A percentile compares a stretch with the other conserved stretches of the same genome.
These are phyloP conservation scores for Eutypa lata DNA, from an alignment of 2,329 filamentous ascomycete genomes.

Conservation along the genomic window DNA sequence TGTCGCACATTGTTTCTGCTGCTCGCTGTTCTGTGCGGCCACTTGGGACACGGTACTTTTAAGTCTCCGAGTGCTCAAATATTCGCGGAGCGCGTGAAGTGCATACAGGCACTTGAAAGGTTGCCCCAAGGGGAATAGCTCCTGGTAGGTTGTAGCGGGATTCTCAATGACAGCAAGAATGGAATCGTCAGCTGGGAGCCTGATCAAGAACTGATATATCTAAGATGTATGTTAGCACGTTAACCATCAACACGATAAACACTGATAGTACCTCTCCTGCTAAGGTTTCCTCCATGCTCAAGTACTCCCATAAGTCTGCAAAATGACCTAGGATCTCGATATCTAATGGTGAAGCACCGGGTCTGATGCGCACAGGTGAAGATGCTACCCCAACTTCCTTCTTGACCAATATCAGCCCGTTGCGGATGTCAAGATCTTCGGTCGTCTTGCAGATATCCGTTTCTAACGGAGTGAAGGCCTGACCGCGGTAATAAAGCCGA, in stretches of 20 bases:
- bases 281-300: constrained; percentile 69
- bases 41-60: constrained; percentile 23
- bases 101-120: constrained; percentile 75
- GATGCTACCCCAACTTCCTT: constrained; percentile 47
- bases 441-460: constrained; percentile 59
- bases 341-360: constrained; percentile 63
- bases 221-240: constrained; percentile 25
- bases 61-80: constrained; percentile 44
- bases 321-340: constrained; percentile 79
- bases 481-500: constrained; percentile 67
- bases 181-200: constrained; percentile 65
- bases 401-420: constrained; percentile 65
- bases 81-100: constrained; percentile 62
- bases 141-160: constrained; percentile 47
- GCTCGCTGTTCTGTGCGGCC: constrained; percentile 18
- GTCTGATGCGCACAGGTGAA: constrained; percentile 42
- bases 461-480: constrained; percentile 59
- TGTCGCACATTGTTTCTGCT: constrained; percentile 14
- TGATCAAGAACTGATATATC: constrained; percentile 69
- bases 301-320: constrained; percentile 75
- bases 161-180: constrained; percentile 59
- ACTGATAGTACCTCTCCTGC: constrained; percentile 57
- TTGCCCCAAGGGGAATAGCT: constrained; percentile 66
- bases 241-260: background rate
- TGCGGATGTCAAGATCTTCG: constrained; percentile 63